Base-by-base conservation (phyloP, 345 rosid species). In the Lumnitzera littorea region DNA sequence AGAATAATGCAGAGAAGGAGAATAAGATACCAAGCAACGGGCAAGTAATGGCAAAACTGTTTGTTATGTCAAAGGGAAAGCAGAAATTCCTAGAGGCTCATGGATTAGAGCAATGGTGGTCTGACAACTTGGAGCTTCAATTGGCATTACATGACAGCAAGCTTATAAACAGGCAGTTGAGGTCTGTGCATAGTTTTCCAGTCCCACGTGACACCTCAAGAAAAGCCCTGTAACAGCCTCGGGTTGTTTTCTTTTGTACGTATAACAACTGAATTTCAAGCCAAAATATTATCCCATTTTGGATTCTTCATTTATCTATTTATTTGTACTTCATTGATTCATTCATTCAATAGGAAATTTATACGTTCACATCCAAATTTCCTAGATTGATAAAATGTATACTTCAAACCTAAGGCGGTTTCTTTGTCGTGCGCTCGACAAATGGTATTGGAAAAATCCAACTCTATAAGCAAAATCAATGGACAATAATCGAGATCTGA, bases 61-160 rank as follows among this genome's bases (percentile, higher is more conserved):
- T 91, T 27, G 96, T 91, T n/a, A 76, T 72, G 81, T 88, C 95
- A 0, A 91, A 88, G 71, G 96, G 95, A 72, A 91, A 91, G 59
- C 96, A 94, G 78, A 91, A 78, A 82, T 94, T 91, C 78, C 78
- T 72, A 0, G 97, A 94, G 78, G 97, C 97, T 17, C 99, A 91
- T 24, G 96, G 97, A 15, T 54, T 94, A 15, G 96, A 94, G 68
- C 99, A 94, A 57, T 91, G 99, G 99, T 91, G 99, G 99, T 91
- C 99, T 0, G 95, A 94, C 55, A 85, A 88, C 62, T 71, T 80
- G 71, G 84, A 88, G 57, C 92, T 88, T 62, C 89, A 88, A 56
- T 74, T 68, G 65, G 83, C 86, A 64, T 68, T 83, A n/a, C 78
- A 74, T 56, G 82, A 80, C 71, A 85, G 95, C 84, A 88, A 79